phyloP scores from a whole-genome alignment of 345 rosid genomes.

The Angophora floribunda region DNA sequence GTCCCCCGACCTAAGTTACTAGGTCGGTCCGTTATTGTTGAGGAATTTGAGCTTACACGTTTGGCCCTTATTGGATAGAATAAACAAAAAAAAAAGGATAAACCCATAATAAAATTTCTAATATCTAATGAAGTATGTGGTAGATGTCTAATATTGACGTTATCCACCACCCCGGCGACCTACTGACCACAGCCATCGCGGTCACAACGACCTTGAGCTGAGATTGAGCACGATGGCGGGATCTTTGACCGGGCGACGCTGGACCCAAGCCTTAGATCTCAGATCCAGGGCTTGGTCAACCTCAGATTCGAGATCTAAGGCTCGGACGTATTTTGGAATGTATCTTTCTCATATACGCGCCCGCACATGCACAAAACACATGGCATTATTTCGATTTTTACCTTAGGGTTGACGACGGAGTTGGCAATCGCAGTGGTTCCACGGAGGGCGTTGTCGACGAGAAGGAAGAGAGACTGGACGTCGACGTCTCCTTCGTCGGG shows the following conservation, averaged over 20 bases:
- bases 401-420: neutral
- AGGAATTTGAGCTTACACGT: neutral
- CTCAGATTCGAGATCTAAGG: too few relatives aligned
- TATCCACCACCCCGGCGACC: neutral
- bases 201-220: neutral
- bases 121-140: neutral
- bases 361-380: neutral
- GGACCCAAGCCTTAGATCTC: neutral
- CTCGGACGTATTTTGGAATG: too few relatives aligned
- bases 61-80: neutral
- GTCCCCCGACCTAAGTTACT: neutral
- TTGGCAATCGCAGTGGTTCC: neutral
- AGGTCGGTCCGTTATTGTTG: neutral
- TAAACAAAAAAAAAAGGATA: neutral
- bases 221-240: neutral
- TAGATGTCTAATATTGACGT: neutral
- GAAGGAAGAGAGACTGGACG: neutral
- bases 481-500: conserved; percentile 1
- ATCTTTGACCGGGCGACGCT: neutral
- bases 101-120: neutral
- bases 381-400: neutral
- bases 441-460: neutral
- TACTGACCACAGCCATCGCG: neutral
- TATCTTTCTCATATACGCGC: neutral
- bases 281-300: neutral